phyloP scores from a whole-genome alignment of 2,329 filamentous ascomycete genomes.

The Coniochaeta hoffmannii region DNA sequence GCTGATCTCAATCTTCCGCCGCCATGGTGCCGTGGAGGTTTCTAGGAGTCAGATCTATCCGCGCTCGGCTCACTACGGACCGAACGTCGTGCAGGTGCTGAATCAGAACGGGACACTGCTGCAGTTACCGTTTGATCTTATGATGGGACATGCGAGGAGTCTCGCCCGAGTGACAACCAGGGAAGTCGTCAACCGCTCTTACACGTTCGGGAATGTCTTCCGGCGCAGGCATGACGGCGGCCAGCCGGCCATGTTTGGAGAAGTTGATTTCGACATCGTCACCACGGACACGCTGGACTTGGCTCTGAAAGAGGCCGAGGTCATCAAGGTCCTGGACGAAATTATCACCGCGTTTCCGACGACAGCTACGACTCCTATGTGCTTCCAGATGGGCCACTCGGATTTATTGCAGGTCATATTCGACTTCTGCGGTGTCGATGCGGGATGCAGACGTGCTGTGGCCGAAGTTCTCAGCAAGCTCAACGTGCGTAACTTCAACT shows the following conservation, averaged over 20 bases:
- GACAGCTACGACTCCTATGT: constrained; percentile 65
- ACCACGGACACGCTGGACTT: constrained; percentile 74
- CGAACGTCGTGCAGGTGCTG: constrained; percentile 70
- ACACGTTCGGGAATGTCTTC: constrained; percentile 82
- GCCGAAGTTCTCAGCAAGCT: constrained; percentile 83
- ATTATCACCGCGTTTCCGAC: constrained; percentile 75
- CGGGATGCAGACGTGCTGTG: constrained; percentile 58
- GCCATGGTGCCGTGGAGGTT: constrained; percentile 82
- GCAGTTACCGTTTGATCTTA: constrained; percentile 91
- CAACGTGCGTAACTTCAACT: constrained; percentile 72
- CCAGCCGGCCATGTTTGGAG: constrained; percentile 74
- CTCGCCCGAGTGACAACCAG: constrained; percentile 64
- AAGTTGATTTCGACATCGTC: constrained; percentile 96
- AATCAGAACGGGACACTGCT: constrained; percentile 80
- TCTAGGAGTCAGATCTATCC: constrained; percentile 73
- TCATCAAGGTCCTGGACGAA: constrained; percentile 90
- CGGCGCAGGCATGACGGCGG: constrained; percentile 71
- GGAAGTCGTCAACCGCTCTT: constrained; percentile 64
- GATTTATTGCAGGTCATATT: constrained; percentile 83
- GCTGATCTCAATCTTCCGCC: constrained; percentile 71
- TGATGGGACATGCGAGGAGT: constrained; percentile 77
- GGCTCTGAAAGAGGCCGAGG: constrained; percentile 85
- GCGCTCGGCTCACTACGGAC: constrained; percentile 67
- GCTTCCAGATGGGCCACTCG: constrained; percentile 85
- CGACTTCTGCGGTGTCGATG: constrained; percentile 75